These are phyloP conservation scores for Apiospora arundinis DNA, from an alignment of 2,329 filamentous ascomycete species.

Conservation along the genomic window DNA sequence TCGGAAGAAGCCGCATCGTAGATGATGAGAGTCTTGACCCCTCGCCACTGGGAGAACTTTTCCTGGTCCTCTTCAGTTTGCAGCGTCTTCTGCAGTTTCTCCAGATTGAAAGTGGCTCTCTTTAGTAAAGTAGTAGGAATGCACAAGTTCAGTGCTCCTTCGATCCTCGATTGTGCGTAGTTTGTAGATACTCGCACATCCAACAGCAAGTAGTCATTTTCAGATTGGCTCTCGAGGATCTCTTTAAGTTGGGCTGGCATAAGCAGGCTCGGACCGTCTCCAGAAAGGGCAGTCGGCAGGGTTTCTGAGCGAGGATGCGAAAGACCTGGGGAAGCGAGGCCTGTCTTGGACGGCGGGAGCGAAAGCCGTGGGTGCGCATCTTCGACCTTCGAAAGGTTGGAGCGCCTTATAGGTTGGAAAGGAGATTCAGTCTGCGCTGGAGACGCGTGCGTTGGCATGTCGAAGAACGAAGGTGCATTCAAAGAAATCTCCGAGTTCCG, in stretches of 20 bases:
- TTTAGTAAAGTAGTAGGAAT: conserved; percentile 95
- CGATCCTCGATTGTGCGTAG: conserved; percentile 76
- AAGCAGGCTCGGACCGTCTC: conserved; percentile 57
- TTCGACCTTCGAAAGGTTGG: conserved; percentile 49
- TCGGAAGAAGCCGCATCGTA: conserved; percentile 83
- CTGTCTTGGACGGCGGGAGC: conserved; percentile 53
- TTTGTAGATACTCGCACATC: conserved; percentile 89
- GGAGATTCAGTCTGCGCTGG: conserved; percentile 46
- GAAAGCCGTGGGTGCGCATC: conserved; percentile 63
- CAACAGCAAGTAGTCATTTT: conserved; percentile 68
- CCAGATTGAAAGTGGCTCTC: conserved; percentile 85
- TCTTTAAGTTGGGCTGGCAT: conserved; percentile 60
- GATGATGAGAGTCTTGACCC: conserved; percentile 78
- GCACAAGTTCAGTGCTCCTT: conserved; percentile 86
- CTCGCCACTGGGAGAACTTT: conserved; percentile 78
- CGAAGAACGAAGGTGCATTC: conserved; percentile 47
- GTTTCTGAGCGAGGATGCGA: conserved; percentile 54
- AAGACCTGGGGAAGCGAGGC: conserved; percentile 42
- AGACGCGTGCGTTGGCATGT: conserved; percentile 54
- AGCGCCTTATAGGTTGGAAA: conserved; percentile 40
- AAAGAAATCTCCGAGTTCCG: conserved; percentile 57
- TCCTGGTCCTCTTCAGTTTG: conserved; percentile 71
- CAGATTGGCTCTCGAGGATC: conserved; percentile 53
- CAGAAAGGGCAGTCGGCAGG: conserved; percentile 56
- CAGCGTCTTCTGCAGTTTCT: conserved; percentile 88